Base-by-base conservation (phyloP, 2,329 filamentous ascomycete genomes). In the Monilinia fructigena region DNA sequence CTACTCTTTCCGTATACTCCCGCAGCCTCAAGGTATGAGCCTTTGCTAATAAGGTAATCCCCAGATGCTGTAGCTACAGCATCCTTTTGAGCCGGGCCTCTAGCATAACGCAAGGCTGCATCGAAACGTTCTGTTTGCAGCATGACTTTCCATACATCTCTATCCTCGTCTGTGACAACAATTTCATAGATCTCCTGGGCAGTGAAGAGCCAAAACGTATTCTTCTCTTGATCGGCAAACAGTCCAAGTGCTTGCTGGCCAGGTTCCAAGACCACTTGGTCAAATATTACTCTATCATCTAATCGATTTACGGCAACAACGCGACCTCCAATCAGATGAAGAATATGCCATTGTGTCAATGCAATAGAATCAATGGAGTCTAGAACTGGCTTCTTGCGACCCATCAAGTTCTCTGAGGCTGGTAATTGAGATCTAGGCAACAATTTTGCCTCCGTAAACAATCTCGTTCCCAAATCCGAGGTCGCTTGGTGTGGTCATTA, bases 191-290 rank as follows among this genome's bases (percentile, higher is more conserved):
- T 97, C 74, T 96, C 93, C 66, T 91, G 85, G 0, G 86, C 85
- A 0, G 94, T 98, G 75, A 98, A 96, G 2, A 99, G 84, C 95
- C 96, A 99, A 76, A 94, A 97, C 0, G 95, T 99, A 74, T 94
- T 96, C 81, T 97, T 97, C 77, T 95, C 94, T 68, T 90, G 85
- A 77, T 99, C 95, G 11, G 94, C 89, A 61, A 93, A 89, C 23
- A 99, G 84, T 0, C 91, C 93, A n/a, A 99, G 81, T 5, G 89
- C 87, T 73, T 84, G 88, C 73, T 97, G 91, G 0, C 90, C 91
- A 5, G 87, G 84, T 65, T 94, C 90, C 18, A 98, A 82, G 5
- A 99, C 89, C 28, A 88, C 83, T 77, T 98, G 93, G 76, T 97
- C 92, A 72, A 95, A 96, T 1, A 97, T 90, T 58, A 94, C 82